A percentile compares a stretch with the other conserved stretches of the same genome.
These are phyloP conservation scores for Eutrema yunnanense DNA, from an alignment of 345 rosid species.

Conservation along the genomic window DNA sequence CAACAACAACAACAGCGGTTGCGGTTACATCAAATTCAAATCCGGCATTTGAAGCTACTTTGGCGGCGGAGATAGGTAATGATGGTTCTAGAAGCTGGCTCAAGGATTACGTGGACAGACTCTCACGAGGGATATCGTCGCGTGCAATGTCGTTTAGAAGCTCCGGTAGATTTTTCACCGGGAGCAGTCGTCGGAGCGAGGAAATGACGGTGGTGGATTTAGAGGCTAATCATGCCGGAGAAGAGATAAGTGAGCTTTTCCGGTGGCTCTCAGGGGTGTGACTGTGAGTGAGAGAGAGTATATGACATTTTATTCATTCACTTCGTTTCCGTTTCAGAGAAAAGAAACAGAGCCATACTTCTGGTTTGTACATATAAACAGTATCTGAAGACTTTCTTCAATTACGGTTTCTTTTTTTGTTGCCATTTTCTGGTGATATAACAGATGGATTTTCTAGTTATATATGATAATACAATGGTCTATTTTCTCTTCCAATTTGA, in stretches of 20 bases:
- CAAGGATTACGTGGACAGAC: constrained; percentile 74
- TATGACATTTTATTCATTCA: not conserved
- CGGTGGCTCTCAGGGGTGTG: constrained; percentile 88
- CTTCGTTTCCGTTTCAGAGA: not conserved
- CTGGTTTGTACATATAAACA: constrained; percentile 20
- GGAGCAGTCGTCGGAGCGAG: constrained; percentile 83
- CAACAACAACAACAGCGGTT: not conserved
- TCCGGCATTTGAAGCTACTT: constrained; percentile 31
- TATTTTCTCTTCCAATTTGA: no score
- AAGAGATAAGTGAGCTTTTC: constrained; percentile 85
- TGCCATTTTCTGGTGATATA: not conserved
- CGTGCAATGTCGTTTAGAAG: constrained; percentile 66
- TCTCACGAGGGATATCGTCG: constrained; percentile 62
- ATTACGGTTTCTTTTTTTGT: not conserved
- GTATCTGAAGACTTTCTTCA: not conserved
- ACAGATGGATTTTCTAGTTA: not conserved
- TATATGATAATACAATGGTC: not conserved
- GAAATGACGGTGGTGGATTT: constrained; percentile 37
- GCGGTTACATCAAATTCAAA: constrained; percentile 2
- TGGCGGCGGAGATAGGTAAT: constrained; percentile 48
- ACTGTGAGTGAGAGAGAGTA: constrained; percentile 14
- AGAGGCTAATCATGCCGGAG: constrained; percentile 70
- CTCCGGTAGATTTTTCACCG: constrained; percentile 69
- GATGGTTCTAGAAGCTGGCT: constrained; percentile 71
- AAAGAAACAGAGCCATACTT: constrained; percentile 15